A percentile compares a stretch with the other conserved stretches of the same genome.
phyloP scores from a whole-genome alignment of 2,329 filamentous ascomycete species.

The Ceratocystis smalleyi region DNA sequence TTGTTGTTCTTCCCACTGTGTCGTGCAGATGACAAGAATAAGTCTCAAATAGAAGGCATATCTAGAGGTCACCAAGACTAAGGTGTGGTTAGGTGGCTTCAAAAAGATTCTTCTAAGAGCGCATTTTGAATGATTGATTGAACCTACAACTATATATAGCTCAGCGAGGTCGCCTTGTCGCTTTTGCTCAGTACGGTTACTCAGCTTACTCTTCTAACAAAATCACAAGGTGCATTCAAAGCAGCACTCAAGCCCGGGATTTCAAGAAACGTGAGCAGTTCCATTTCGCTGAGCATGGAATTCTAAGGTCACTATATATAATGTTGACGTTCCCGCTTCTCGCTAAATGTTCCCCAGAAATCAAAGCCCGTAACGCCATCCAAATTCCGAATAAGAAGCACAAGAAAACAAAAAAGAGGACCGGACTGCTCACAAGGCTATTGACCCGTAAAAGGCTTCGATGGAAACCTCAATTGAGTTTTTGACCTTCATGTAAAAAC shows the following conservation, averaged over 20 bases:
- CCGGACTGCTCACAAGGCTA: background rate
- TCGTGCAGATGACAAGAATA: background rate
- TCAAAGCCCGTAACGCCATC: constrained; percentile 9
- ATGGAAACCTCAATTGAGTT: background rate
- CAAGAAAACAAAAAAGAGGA: constrained; percentile 2
- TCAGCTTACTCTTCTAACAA: no score
- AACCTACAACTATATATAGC: no score
- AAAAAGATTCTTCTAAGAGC: no score
- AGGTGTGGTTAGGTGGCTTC: no score
- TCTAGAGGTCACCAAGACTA: no score
- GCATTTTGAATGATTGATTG: no score
- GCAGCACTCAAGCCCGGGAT: background rate
- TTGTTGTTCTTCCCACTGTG: background rate
- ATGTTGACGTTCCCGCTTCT: background rate
- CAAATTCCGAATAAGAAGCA: constrained; percentile 2
- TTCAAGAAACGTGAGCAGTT: background rate
- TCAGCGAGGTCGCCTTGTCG: no score
- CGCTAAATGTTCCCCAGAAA: background rate
- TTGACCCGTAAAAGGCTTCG: background rate
- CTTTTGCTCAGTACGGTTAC: no score
- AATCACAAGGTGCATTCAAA: background rate
- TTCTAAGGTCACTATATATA: constrained; percentile 4
- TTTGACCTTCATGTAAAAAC: background rate
- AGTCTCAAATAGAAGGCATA: background rate
- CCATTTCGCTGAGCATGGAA: background rate